Percentiles rank a stretch among this genome's conserved stretches.
phyloP scores from a whole-genome alignment of 371 early-diverging fungal species.

The Mortierella sp. region DNA sequence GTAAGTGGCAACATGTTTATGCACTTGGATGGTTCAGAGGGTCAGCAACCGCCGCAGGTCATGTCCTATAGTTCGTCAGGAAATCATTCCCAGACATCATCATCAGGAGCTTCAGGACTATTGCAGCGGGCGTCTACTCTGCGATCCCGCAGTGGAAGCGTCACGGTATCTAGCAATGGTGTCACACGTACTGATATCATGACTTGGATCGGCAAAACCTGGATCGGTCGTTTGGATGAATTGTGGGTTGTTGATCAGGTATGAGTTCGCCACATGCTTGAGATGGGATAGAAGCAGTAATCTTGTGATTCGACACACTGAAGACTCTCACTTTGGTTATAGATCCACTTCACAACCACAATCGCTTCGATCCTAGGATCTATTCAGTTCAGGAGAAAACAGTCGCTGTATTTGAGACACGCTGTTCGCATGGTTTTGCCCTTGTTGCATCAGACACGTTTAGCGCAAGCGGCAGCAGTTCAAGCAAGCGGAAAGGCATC shows the following conservation, averaged over 20 bases:
- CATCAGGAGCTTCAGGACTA: slow-evolving; percentile 24
- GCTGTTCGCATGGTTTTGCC: slow-evolving; percentile 70
- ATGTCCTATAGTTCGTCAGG: slow-evolving; percentile 32
- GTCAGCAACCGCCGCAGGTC: slow-evolving; percentile 19
- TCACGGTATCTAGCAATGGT: slow-evolving; percentile 21
- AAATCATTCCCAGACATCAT: slow-evolving; percentile 23
- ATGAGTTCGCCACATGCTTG: neutral
- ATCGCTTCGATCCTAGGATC: slow-evolving; percentile 70
- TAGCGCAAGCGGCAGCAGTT: slow-evolving; percentile 31
- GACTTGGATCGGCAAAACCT: slow-evolving; percentile 43
- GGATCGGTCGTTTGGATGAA: slow-evolving; percentile 52
- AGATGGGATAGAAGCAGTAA: too few relatives aligned
- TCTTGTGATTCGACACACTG: too few relatives aligned
- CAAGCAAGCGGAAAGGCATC: slow-evolving; percentile 28
- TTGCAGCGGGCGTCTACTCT: slow-evolving; percentile 41
- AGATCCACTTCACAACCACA: slow-evolving; percentile 68
- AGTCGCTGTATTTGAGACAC: slow-evolving; percentile 78
- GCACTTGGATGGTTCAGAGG: slow-evolving; percentile 22
- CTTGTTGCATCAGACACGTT: slow-evolving; percentile 61
- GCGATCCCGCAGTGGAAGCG: slow-evolving; percentile 36
- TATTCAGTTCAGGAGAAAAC: slow-evolving; percentile 77
- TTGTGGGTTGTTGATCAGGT: slow-evolving; percentile 57
- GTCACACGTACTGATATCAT: slow-evolving; percentile 45
- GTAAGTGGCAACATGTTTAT: slow-evolving; percentile 43
- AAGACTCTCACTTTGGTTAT: slow-evolving; percentile 2